Base-by-base conservation (phyloP, 2,329 filamentous ascomycete genomes). In the Pleoardoris graminearum region DNA sequence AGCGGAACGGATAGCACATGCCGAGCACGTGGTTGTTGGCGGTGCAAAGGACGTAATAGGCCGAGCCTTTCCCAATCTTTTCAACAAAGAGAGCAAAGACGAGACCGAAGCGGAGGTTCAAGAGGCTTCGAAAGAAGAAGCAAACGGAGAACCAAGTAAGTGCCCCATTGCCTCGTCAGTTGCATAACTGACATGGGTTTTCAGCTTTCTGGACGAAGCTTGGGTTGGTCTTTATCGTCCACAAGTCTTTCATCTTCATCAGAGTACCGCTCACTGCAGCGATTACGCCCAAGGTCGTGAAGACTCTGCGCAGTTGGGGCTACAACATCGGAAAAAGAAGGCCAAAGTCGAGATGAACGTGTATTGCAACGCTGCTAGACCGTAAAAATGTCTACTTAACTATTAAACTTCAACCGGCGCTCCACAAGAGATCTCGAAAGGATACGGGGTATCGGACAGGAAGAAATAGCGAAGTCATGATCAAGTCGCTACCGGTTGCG, bases 171-270 rank as follows among this genome's bases (percentile, higher is more conserved):
- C 25, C 3, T 82, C 88, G 6, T 82, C 59, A 80, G 86, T 68
- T 85, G 85, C 1, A 78, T 86, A 57, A 76, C 81, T 69, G 76
- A 77, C 59, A 82, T 14, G 14, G 85, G 64, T 21, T 32, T 17
- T 21, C 54, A 85, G 83, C 82, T 66, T 75, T 87, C 44, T 85
- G 83, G 82, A 96, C 92, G 7, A 90, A 96, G 69, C 77, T 97
- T 27, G 90, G 90, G 12, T 81, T 97, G 44, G 92, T 92, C 7
- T 97, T 97, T 69, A 91, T 91, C 23, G 90, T 97, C 56, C 92
- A 97, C 79, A 97, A 97, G 77, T 94, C 88, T 65, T 91, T 96
- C 73, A 96, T 97, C 66, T 95, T 97, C 73, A 73, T 96, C 58
- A 84, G 92, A 16, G 90, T 97, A 11, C 92, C 92, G 6, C 76